Base-by-base conservation (phyloP, 1,284 basidiomycete genomes). In the Ustilago loliicola region DNA sequence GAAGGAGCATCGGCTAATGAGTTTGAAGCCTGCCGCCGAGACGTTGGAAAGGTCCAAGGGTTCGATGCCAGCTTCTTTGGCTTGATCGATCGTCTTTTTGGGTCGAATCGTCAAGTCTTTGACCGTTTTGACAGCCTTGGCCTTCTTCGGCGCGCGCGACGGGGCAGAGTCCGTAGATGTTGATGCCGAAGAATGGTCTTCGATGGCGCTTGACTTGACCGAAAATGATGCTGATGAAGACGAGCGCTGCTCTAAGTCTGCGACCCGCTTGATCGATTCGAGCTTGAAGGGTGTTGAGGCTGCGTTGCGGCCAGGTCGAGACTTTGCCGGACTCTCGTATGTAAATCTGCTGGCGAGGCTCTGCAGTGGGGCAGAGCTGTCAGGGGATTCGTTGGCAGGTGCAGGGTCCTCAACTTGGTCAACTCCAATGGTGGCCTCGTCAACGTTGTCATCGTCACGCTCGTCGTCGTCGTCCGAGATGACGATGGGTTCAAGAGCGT, bases 1-100 rank as follows among this genome's bases (percentile, higher is more conserved):
- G 36, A 74, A 74, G 15, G 72, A 60, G 47, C 72, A 74, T 17
- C 72, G 66, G n/a, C 3, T 1, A n/a, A 74, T 23, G 25, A 74
- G 62, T 8, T 52, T 40, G n/a, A 74, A 62, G n/a, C 62, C 72
- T 25, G 54, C 54, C 6, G 62, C n/a, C 0, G 54, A 45, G 11
- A 74, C 34, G 5, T 36, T 40, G 3, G 58, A 59, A 40, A 73
- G 65, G 27, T 65, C 53, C 5, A 67, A 40, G 8, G 71, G 36
- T 29, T 42, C n/a, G 4, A 73, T 25, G 17, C 61, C 61, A 21
- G 42, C 61, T 27, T 51, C 34, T 11, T 61, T 50, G 23, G 71
- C 71, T 17, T 19, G 48, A 45, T 73, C 48, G 8, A 48, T 40
- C 8, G 71, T 73, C 54, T 64, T 65, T 17, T 55, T 73, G 6